These are phyloP conservation scores for Cenchrus fungigraminus DNA, from an alignment of 176 grass and related monocot species.

Conservation along the genomic window DNA sequence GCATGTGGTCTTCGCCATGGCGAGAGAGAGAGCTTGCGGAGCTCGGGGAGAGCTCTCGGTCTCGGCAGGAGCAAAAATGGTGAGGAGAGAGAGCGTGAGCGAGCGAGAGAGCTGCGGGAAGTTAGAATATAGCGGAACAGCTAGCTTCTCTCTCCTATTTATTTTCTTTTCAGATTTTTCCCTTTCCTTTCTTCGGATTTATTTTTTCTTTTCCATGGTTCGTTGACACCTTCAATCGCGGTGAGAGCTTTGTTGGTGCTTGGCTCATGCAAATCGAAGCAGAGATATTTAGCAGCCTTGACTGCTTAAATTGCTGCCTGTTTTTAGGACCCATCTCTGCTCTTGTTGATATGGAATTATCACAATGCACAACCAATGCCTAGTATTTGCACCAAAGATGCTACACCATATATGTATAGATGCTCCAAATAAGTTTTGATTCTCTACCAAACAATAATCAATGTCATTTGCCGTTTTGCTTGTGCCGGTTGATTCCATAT, in stretches of 20 bases:
- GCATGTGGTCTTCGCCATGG: conserved; percentile 74
- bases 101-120: conserved; percentile 54
- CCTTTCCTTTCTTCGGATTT: background rate
- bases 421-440: conserved; percentile 8
- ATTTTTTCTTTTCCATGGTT: background rate
- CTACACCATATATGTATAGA: background rate
- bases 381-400: conserved; percentile 16
- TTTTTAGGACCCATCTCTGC: conserved; percentile 1
- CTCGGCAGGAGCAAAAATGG: conserved; percentile 42
- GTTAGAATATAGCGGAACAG: conserved; percentile 54
- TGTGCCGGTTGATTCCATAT: background rate
- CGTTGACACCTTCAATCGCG: conserved; percentile 45
- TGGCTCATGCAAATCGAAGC: conserved; percentile 36
- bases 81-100: conserved; percentile 49
- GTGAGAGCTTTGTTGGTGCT: background rate
- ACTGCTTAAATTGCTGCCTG: conserved; percentile 42
- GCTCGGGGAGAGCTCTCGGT: conserved; percentile 41
- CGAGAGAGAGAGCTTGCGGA: conserved; percentile 33
- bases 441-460: conserved; percentile 33
- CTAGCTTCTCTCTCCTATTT: conserved; percentile 42
- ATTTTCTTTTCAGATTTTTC: background rate
- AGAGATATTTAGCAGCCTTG: conserved; percentile 43
- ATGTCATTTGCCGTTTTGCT: conserved; percentile 2
- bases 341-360: conserved; percentile 9
- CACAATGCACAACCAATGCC: conserved; percentile 4